phyloP scores from a whole-genome alignment of 176 grass and related monocot genomes.

The Triticum monococcum region DNA sequence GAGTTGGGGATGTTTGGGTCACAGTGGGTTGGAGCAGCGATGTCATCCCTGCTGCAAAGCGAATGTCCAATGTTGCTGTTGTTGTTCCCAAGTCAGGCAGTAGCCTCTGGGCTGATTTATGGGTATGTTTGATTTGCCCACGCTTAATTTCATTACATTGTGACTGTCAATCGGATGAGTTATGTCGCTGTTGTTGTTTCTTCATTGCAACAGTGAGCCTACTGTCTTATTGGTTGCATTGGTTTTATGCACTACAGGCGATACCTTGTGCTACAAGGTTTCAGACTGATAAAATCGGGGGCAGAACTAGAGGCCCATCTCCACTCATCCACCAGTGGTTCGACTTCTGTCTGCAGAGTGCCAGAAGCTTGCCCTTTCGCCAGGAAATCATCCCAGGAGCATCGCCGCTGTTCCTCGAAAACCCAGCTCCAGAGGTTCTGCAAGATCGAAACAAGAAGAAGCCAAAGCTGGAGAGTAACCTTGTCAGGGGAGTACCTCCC shows the following conservation, averaged over 20 bases:
- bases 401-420: constrained; percentile 57
- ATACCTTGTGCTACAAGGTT: constrained; percentile 64
- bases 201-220: background rate
- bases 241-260: constrained; percentile 41
- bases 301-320: constrained; percentile 79
- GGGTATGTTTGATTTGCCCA: constrained; percentile 40
- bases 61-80: constrained; percentile 76
- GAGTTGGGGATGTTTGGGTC: constrained; percentile 89
- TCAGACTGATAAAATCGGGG: constrained; percentile 62
- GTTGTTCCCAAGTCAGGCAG: constrained; percentile 92
- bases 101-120: constrained; percentile 91
- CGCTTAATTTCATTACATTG: background rate
- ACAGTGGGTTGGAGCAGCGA: constrained; percentile 92
- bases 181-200: background rate
- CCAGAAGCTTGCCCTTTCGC: constrained; percentile 68
- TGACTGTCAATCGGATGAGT: background rate
- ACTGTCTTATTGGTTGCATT: background rate
- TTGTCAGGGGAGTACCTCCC: constrained; percentile 62
- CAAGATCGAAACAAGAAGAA: constrained; percentile 46
- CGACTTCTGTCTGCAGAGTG: constrained; percentile 78
- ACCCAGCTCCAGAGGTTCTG: constrained; percentile 34
- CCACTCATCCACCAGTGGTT: constrained; percentile 87
- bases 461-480: constrained; percentile 83
- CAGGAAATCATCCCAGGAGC: constrained; percentile 72
- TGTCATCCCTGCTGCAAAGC: constrained; percentile 80